phyloP scores from a whole-genome alignment of 2,329 filamentous ascomycete species.

The Ciborinia camelliae region DNA sequence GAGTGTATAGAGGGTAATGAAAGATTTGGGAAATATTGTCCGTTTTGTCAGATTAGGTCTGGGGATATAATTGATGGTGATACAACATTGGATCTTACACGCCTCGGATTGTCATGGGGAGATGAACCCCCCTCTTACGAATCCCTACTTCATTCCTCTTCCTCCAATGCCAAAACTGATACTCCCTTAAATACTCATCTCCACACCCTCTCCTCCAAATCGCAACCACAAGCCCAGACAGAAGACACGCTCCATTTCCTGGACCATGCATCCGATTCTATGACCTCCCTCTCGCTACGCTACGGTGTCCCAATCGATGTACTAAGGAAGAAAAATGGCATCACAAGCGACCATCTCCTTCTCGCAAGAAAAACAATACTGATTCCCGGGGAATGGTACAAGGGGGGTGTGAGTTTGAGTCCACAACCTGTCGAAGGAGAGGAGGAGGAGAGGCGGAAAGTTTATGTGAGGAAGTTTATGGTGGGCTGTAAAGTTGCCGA shows the following conservation, averaged over 20 bases:
- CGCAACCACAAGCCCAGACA: conserved; percentile 26
- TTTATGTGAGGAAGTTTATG: conserved; percentile 73
- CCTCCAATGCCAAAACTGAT: not conserved
- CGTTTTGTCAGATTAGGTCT: conserved; percentile 73
- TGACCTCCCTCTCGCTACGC: conserved; percentile 65
- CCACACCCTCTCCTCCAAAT: conserved; percentile 41
- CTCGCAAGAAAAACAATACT: conserved; percentile 65
- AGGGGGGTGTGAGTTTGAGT: conserved; percentile 63
- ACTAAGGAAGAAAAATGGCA: conserved; percentile 63
- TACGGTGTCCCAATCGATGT: conserved; percentile 65
- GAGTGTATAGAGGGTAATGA: conserved; percentile 2
- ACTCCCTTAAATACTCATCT: conserved; percentile 27
- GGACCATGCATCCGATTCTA: conserved; percentile 63
- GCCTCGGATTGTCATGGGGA: too few relatives aligned
- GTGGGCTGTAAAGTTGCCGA: conserved; percentile 72
- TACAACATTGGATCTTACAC: not conserved
- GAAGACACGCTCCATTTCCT: conserved; percentile 73
- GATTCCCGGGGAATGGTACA: conserved; percentile 69
- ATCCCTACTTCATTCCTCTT: conserved; percentile 27
- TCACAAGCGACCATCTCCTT: conserved; percentile 69
- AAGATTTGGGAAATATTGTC: conserved; percentile 40
- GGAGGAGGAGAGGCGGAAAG: conserved; percentile 68
- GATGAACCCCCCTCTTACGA: not conserved
- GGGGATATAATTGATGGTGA: conserved; percentile 33
- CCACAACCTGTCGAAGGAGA: conserved; percentile 70